Evolutionary conservation across 768 basidiomycete species (phyloP).

Genomic region (Podaxis pistillaris): DNA sequence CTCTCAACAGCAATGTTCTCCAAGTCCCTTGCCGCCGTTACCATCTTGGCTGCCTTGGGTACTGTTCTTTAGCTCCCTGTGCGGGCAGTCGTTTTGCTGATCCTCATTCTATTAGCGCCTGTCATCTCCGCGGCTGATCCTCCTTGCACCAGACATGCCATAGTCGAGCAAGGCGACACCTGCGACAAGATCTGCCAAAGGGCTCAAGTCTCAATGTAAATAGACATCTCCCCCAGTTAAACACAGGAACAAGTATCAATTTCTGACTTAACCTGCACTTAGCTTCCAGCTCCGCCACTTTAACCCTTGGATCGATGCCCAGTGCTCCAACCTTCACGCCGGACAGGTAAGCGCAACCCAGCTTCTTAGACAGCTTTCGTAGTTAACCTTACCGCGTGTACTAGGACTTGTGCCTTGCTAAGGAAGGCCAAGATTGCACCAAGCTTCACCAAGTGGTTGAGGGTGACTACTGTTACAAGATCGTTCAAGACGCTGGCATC

Average conservation of each 20-base stretch:
- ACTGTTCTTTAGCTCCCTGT: background rate
- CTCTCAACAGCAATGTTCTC: background rate
- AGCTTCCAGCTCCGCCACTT: background rate
- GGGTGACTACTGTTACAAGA: background rate
- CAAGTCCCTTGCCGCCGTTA: background rate
- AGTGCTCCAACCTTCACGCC: background rate
- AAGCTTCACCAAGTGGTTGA: background rate
- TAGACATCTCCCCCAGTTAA: background rate
- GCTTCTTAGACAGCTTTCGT: background rate
- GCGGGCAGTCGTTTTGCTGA: background rate
- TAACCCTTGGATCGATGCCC: background rate
- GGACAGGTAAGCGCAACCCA: background rate
- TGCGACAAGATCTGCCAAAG: background rate
- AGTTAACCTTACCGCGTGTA: background rate
- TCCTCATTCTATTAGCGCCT: background rate
- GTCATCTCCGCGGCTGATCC: background rate
- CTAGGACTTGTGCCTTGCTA: background rate
- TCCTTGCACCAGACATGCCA: background rate
- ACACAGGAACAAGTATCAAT: background rate
- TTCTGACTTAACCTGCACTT: background rate
- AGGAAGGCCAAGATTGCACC: background rate
- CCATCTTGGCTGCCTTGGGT: background rate
- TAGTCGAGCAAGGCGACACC: background rate
- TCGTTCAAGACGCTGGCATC: background rate
- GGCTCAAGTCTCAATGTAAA: background rate